Evolutionary conservation across 306 rosid species (phyloP).

Genomic region (Fragaria iinumae): DNA sequence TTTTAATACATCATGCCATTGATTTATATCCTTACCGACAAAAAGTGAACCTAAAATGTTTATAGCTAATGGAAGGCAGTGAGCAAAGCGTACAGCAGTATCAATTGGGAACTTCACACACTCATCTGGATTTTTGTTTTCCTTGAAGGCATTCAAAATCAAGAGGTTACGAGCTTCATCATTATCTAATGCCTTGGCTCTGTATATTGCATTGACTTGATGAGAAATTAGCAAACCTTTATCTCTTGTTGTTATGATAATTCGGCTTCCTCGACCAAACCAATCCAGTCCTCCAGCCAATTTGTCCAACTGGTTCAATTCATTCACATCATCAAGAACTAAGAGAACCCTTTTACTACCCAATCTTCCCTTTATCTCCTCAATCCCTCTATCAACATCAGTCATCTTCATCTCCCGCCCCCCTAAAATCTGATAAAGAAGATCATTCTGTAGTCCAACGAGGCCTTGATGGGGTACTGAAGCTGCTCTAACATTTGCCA

Average conservation of each 20-base stretch:
- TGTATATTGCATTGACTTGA: too few species aligned
- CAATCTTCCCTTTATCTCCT: neutral
- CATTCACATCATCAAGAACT: neutral
- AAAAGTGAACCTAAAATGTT: constrained; percentile 38
- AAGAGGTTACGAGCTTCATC: too few species aligned
- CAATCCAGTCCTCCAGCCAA: neutral
- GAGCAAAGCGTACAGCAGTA: neutral
- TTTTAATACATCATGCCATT: constrained; percentile 1
- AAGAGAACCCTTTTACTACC: neutral
- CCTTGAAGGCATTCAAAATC: too few species aligned
- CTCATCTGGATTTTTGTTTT: too few species aligned
- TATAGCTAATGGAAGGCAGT: constrained; percentile 33
- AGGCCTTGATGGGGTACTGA: neutral
- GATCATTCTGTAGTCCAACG: neutral
- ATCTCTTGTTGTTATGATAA: neutral
- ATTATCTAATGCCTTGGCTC: too few species aligned
- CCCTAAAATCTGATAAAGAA: neutral
- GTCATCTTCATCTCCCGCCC: neutral
- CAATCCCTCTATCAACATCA: neutral
- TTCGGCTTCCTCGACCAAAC: neutral
- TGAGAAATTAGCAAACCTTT: too few species aligned
- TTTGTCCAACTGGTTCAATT: neutral
- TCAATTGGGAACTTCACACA: neutral
- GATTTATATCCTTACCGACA: constrained; percentile 2
- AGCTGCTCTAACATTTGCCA: neutral